These are phyloP conservation scores for Chiua virens DNA, from an alignment of 768 basidiomycete genomes.

Conservation along the genomic window DNA sequence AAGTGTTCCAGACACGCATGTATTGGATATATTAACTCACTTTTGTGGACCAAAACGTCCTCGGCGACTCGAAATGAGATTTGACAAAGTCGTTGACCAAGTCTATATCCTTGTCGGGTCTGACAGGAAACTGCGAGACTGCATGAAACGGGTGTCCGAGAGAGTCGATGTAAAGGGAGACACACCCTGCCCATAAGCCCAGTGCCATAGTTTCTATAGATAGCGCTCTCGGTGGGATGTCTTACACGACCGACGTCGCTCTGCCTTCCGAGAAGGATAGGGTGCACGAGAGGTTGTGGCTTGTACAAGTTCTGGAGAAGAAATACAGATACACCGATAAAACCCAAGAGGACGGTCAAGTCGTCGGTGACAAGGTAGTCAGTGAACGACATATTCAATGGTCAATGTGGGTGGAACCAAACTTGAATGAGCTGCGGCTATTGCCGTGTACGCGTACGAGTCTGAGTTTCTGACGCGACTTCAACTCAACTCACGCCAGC, in stretches of 20 bases:
- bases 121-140: slow-evolving; percentile 60
- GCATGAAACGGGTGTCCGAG: background rate
- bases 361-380: slow-evolving; percentile 76
- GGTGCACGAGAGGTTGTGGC: slow-evolving; percentile 85
- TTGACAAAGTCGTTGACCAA: slow-evolving; percentile 66
- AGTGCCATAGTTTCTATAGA: slow-evolving; percentile 89
- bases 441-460: slow-evolving; percentile 2
- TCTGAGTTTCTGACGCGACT: too few relatives aligned
- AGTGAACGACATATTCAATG: slow-evolving; percentile 40
- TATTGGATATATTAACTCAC: slow-evolving; percentile 35
- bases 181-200: slow-evolving; percentile 78
- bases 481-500: too few relatives aligned
- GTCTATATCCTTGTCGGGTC: slow-evolving; percentile 71
- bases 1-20: background rate
- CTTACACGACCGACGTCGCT: slow-evolving; percentile 85
- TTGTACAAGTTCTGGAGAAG: slow-evolving; percentile 76
- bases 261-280: slow-evolving; percentile 90
- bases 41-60: slow-evolving; percentile 80
- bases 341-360: slow-evolving; percentile 71
- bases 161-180: slow-evolving; percentile 12
- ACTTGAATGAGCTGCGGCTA: background rate
- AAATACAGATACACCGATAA: slow-evolving; percentile 75
- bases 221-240: slow-evolving; percentile 77
- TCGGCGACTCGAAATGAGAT: slow-evolving; percentile 60
- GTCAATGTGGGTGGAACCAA: background rate